phyloP scores from a whole-genome alignment of 768 basidiomycete genomes.

The Hebeloma cylindrosporum region DNA sequence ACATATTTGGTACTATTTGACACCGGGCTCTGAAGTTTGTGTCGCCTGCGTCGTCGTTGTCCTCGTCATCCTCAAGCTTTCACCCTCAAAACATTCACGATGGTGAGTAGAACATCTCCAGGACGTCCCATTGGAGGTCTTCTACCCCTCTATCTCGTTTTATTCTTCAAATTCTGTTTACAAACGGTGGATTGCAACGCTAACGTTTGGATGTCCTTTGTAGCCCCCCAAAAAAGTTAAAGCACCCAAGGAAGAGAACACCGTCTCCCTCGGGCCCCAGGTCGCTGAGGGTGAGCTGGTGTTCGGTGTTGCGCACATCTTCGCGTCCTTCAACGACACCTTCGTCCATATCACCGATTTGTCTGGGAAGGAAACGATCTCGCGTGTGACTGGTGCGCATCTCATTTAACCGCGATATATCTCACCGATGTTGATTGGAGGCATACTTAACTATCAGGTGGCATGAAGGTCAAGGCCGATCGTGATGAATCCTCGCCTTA shows the following conservation, averaged over 20 bases:
- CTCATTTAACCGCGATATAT: neutral
- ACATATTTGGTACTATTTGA: too few relatives aligned
- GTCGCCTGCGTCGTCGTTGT: conserved; percentile 23
- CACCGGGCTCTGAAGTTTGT: conserved; percentile 4
- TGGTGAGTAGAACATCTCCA: conserved; percentile 34
- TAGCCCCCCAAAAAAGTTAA: conserved; percentile 86
- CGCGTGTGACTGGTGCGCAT: conserved; percentile 87
- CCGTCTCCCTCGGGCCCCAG: conserved; percentile 92
- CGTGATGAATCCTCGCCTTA: conserved; percentile 98
- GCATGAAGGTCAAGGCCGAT: conserved; percentile 99
- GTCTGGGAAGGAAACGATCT: conserved; percentile 98
- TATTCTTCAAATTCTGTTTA: conserved; percentile 8
- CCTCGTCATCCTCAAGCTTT: conserved; percentile 36
- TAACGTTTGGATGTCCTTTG: conserved; percentile 48
- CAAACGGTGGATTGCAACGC: conserved; percentile 48
- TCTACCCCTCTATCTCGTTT: conserved; percentile 12
- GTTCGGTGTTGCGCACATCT: conserved; percentile 98
- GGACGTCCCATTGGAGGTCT: conserved; percentile 5
- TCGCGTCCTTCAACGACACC: conserved; percentile 99
- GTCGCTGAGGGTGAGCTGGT: conserved; percentile 96
- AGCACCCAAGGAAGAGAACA: conserved; percentile 74
- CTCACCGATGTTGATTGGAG: too few relatives aligned
- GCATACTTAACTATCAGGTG: conserved; percentile 49
- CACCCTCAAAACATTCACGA: conserved; percentile 31
- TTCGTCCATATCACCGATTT: conserved; percentile 99